Conservation (phyloP, 2,329 filamentous ascomycete genomes). For the Coniochaeta prunicola region DNA sequence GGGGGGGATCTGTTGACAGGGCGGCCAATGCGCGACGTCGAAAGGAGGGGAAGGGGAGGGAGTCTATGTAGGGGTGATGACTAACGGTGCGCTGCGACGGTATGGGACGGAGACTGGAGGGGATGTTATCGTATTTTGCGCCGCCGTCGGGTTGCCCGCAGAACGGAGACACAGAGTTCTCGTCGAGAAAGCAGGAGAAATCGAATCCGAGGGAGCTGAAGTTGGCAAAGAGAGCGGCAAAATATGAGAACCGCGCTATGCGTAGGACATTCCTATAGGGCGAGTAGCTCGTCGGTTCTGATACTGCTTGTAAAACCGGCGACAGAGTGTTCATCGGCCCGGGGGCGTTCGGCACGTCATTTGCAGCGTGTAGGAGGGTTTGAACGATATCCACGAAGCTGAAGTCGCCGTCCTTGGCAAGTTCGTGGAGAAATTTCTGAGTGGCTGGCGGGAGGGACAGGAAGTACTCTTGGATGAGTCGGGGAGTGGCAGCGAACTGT, state of each 20-base stretch:
- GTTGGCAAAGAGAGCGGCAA: neutral
- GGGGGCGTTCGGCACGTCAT: neutral
- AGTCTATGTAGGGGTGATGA: neutral
- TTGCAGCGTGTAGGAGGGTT: neutral
- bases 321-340: neutral
- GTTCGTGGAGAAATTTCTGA: neutral
- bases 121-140: neutral
- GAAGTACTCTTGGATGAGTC: neutral
- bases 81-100: neutral
- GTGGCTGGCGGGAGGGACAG: neutral
- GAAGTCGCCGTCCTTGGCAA: neutral
- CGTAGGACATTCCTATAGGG: neutral
- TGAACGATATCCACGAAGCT: neutral
- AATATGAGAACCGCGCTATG: neutral
- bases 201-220: neutral
- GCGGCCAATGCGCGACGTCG: neutral
- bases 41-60: neutral
- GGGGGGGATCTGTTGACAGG: neutral
- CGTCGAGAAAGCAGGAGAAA: neutral
- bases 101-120: neutral
- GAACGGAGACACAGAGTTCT: neutral
- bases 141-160: neutral
- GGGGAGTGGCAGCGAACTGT: neutral
- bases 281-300: neutral
- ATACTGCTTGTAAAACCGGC: neutral